A percentile compares a stretch with the other conserved stretches of the same genome.
phyloP scores from a whole-genome alignment of 1,139 yeast genomes.

The Geotrichum phurueaensis region DNA sequence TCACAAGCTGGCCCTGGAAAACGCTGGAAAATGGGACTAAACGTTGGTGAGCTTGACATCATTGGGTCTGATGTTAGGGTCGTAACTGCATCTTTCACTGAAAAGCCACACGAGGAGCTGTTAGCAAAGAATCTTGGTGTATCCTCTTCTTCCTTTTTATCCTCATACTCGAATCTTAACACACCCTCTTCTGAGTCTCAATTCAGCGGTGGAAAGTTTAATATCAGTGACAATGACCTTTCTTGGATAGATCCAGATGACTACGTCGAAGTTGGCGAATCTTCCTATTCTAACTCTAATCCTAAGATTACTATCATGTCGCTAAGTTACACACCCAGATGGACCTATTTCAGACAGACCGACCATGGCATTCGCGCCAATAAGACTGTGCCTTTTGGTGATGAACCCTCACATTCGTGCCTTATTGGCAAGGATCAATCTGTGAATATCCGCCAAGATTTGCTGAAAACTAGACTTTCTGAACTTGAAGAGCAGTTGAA shows the following conservation, averaged over 20 bases:
- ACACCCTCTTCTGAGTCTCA: slow-evolving; percentile 19
- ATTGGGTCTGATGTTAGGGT: slow-evolving; percentile 68
- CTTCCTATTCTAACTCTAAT: slow-evolving; percentile 38
- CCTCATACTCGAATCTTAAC: slow-evolving; percentile 19
- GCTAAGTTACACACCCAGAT: slow-evolving; percentile 65
- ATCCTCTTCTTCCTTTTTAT: slow-evolving; percentile 21
- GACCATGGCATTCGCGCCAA: slow-evolving; percentile 32
- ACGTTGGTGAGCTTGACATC: slow-evolving; percentile 70
- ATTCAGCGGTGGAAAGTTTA: slow-evolving; percentile 30
- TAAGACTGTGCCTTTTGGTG: slow-evolving; percentile 56
- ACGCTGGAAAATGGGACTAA: slow-evolving; percentile 61
- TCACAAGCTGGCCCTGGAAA: slow-evolving; percentile 49
- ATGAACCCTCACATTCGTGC: slow-evolving; percentile 64
- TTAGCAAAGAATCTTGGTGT: slow-evolving; percentile 38
- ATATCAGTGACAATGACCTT: slow-evolving; percentile 43
- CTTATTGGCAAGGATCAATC: slow-evolving; percentile 44
- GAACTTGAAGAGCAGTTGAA: slow-evolving; percentile 45
- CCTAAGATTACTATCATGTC: slow-evolving; percentile 61
- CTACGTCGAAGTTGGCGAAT: slow-evolving; percentile 58
- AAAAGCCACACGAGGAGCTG: slow-evolving; percentile 45
- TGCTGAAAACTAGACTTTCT: slow-evolving; percentile 31
- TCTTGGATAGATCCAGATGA: slow-evolving; percentile 81
- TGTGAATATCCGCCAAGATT: slow-evolving; percentile 30
- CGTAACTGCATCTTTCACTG: slow-evolving; percentile 60
- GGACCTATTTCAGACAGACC: slow-evolving; percentile 66